Evolutionary conservation across 345 rosid species (phyloP).

Genomic region (Citrus cavaleriei): DNA sequence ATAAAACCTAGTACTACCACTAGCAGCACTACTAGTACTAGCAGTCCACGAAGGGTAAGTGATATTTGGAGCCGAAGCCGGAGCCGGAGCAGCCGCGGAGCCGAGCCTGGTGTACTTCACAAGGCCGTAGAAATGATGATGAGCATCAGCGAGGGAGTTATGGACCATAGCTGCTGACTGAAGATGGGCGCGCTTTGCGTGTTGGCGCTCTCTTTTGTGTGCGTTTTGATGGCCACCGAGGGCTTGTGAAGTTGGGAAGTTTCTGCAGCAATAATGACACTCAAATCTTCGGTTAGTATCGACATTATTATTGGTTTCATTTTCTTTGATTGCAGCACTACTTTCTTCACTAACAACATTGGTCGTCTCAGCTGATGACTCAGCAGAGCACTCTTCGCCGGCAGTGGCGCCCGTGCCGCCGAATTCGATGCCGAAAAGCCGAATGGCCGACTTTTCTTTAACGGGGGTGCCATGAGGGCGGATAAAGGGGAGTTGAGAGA

Average conservation of each 20-base stretch:
- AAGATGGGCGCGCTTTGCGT: slow-evolving; percentile 80
- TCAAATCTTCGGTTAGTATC: slow-evolving; percentile 71
- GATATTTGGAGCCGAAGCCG: slow-evolving; percentile 24
- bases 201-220: slow-evolving; percentile 94
- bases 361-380: neutral
- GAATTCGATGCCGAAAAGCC: slow-evolving; percentile 89
- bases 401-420: slow-evolving; percentile 6
- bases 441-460: slow-evolving; percentile 52
- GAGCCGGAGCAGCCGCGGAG: slow-evolving; percentile 23
- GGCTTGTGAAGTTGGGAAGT: slow-evolving; percentile 99
- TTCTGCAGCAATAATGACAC: slow-evolving; percentile 92
- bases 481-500: slow-evolving; percentile 62
- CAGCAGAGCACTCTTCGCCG: too few relatives aligned
- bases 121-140: slow-evolving; percentile 49
- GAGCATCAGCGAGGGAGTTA: slow-evolving; percentile 46
- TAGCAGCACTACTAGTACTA: slow-evolving; percentile 11
- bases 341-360: neutral
- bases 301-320: slow-evolving; percentile 26
- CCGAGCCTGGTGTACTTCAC: slow-evolving; percentile 51
- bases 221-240: slow-evolving; percentile 99
- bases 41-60: slow-evolving; percentile 62
- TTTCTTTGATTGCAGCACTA: slow-evolving; percentile 29
- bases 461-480: slow-evolving; percentile 53
- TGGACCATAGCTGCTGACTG: slow-evolving; percentile 70
- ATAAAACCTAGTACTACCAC: slow-evolving; percentile 43